Evolutionary conservation across 352 stramenopile species (phyloP).

Genomic region (Phytophthora sansomeana): DNA sequence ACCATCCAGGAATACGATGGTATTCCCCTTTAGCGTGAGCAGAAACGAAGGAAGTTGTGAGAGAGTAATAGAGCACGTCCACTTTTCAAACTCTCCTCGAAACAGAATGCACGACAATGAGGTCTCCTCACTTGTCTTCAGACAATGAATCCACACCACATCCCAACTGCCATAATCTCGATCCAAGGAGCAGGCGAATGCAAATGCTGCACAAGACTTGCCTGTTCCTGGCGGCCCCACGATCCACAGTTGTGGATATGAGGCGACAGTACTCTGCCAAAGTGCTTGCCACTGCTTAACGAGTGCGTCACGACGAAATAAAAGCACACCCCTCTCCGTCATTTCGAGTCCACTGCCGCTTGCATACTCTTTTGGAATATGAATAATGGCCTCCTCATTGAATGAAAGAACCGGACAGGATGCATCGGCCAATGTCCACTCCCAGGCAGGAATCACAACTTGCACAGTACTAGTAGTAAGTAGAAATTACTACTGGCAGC

Average conservation of each 20-base stretch:
- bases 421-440: not conserved
- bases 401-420: constrained; percentile 1
- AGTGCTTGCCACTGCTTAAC: too few relatives aligned
- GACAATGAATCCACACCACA: not conserved
- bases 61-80: not conserved
- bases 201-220: not conserved
- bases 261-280: too few relatives aligned
- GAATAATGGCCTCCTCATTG: not conserved
- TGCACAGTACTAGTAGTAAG: too few relatives aligned
- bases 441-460: not conserved
- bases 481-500: not conserved
- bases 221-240: constrained; percentile 2
- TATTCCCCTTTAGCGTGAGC: not conserved
- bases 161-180: not conserved
- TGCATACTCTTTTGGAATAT: too few relatives aligned
- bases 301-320: too few relatives aligned
- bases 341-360: too few relatives aligned
- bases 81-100: not conserved
- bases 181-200: not conserved
- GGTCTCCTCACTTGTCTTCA: not conserved
- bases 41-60: not conserved
- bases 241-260: too few relatives aligned
- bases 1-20: not conserved
- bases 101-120: not conserved
- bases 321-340: too few relatives aligned